These are phyloP conservation scores for Saksenaea vasiformis DNA, from an alignment of 371 early-diverging fungal genomes.

Conservation along the genomic window DNA sequence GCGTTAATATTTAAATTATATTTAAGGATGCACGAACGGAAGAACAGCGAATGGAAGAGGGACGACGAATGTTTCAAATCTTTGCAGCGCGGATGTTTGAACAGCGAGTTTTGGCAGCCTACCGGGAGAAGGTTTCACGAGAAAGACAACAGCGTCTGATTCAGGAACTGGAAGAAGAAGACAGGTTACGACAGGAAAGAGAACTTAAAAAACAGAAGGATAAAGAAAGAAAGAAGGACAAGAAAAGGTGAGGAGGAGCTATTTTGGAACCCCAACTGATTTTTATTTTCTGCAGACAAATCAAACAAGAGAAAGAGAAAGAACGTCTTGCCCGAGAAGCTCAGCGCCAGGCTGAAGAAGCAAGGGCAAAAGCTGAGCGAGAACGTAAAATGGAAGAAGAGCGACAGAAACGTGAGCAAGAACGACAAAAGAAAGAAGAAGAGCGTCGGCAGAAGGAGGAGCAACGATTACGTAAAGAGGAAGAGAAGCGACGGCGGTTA, in stretches of 20 bases:
- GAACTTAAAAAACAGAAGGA: constrained; percentile 68
- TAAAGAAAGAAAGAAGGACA: constrained; percentile 67
- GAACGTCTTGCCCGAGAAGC: constrained; percentile 41
- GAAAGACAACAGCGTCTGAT: constrained; percentile 80
- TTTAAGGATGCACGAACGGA: constrained; percentile 73
- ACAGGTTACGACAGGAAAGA: constrained; percentile 68
- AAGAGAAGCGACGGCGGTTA: constrained; percentile 53
- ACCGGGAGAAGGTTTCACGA: constrained; percentile 88
- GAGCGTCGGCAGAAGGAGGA: constrained; percentile 49
- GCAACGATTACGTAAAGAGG: constrained; percentile 54
- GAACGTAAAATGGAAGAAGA: constrained; percentile 47
- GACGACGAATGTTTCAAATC: constrained; percentile 90
- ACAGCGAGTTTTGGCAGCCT: constrained; percentile 88
- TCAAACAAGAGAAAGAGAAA: constrained; percentile 46
- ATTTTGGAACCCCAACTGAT: constrained; percentile 24
- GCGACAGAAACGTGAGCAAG: constrained; percentile 52
- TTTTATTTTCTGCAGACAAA: constrained; percentile 22
- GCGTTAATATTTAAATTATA: background rate
- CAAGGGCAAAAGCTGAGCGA: constrained; percentile 29
- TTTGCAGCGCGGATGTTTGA: constrained; percentile 96
- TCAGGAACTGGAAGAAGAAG: constrained; percentile 81
- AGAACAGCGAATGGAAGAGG: constrained; percentile 90
- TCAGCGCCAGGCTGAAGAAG: constrained; percentile 42
- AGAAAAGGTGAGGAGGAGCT: constrained; percentile 44
- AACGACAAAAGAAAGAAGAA: constrained; percentile 28